A percentile compares a stretch with the other conserved stretches of the same genome.
phyloP scores from a whole-genome alignment of 2,329 filamentous ascomycete genomes.

The Zasmidium cellare region DNA sequence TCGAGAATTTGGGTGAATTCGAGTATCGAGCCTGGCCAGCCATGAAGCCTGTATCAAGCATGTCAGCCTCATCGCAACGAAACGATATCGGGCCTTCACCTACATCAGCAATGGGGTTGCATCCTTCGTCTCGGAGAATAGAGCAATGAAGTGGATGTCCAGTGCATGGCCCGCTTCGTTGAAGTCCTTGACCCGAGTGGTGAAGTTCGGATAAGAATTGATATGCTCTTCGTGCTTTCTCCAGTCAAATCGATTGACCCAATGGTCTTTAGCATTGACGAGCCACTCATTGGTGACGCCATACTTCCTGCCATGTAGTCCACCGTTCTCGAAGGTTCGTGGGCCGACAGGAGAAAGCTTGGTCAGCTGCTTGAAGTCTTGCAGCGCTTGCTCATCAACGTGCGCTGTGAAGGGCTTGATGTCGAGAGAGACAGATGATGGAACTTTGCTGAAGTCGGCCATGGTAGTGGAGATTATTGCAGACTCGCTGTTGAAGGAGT shows the following conservation, averaged over 20 bases:
- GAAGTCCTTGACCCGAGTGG: constrained; percentile 40
- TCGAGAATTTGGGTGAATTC: background rate
- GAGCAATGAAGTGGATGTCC: constrained; percentile 54
- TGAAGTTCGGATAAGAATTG: constrained; percentile 55
- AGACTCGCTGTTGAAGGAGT: background rate
- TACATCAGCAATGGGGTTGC: constrained; percentile 52
- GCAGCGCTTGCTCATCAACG: constrained; percentile 13
- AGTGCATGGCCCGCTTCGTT: constrained; percentile 31
- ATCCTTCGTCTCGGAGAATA: constrained; percentile 48
- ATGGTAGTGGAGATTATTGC: background rate
- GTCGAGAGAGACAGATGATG: constrained; percentile 37
- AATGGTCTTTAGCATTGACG: constrained; percentile 37
- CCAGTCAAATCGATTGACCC: constrained; percentile 52
- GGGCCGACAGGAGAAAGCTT: constrained; percentile 50
- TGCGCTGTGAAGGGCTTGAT: constrained; percentile 43
- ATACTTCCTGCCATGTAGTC: constrained; percentile 36
- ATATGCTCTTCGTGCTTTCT: constrained; percentile 44
- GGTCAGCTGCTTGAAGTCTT: constrained; percentile 35
- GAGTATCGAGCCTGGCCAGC: constrained; percentile 19
- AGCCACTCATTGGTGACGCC: constrained; percentile 53
- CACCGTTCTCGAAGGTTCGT: constrained; percentile 51
- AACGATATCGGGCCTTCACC: background rate
- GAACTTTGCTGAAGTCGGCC: constrained; percentile 23
- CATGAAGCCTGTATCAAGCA: constrained; percentile 23
- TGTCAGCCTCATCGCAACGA: background rate